phyloP scores from a whole-genome alignment of 2,329 filamentous ascomycete species.

The Monosporascus sp. region DNA sequence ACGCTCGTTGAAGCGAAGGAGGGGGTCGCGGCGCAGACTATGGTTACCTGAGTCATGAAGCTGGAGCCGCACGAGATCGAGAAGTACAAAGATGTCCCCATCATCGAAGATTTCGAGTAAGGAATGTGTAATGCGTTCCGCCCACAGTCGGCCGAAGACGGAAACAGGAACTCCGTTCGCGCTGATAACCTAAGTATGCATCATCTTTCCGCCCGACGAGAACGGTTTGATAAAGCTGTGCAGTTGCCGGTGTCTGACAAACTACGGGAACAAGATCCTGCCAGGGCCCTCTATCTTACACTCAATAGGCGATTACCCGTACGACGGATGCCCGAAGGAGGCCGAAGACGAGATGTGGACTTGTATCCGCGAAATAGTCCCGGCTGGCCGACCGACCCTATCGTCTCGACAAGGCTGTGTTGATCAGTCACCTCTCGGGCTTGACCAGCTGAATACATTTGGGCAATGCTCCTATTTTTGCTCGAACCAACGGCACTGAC shows the following conservation, averaged over 20 bases:
- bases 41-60: constrained; percentile 58
- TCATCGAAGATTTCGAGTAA: constrained; percentile 25
- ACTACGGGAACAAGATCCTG: constrained; percentile 29
- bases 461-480: background rate
- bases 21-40: constrained; percentile 58
- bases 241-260: constrained; percentile 48
- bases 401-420: constrained; percentile 44
- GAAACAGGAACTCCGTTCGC: too few species aligned
- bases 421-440: constrained; percentile 39
- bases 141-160: too few species aligned
- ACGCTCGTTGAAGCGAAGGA: constrained; percentile 59
- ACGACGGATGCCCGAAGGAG: constrained; percentile 40
- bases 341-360: constrained; percentile 47
- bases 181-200: constrained; percentile 14
- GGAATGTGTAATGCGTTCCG: background rate
- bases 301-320: constrained; percentile 20
- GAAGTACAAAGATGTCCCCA: constrained; percentile 38
- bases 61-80: constrained; percentile 54
- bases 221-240: constrained; percentile 47
- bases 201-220: constrained; percentile 52
- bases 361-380: constrained; percentile 46
- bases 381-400: constrained; percentile 43
- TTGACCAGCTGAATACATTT: too few species aligned
- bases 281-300: constrained; percentile 14
- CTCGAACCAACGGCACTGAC: background rate